Base-by-base conservation (phyloP, 2,329 filamentous ascomycete genomes). In the Diplodia corticola region DNA sequence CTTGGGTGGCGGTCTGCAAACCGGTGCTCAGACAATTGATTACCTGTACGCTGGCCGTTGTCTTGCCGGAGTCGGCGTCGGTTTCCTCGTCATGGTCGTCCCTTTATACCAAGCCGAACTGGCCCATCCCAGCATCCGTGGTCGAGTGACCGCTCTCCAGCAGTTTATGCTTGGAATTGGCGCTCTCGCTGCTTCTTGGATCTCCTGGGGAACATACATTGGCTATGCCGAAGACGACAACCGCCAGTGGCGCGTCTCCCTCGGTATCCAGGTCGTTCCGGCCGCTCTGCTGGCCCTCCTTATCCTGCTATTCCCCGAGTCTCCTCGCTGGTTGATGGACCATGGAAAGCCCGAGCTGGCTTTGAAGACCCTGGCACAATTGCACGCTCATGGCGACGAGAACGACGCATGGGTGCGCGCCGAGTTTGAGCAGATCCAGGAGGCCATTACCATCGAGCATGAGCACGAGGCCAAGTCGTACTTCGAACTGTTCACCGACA, bases 111-210 rank as follows among this genome's bases (percentile, higher is more conserved):
- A 93, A 74, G 90, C 89, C 24, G 91, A 95, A 73, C 83, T 94
- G 26, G 88, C 89, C 3, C 91, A 94, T 74, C 91, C 91, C 1
- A 85, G 84, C 67, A 94, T 94, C 72, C 86, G 91, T 75, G 91
- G 91, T 13, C 82, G 88, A 69, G 85, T 95, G 35, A 93, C 90
- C 0, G 85, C 87, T 33, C 81, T 94, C 3, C 91, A 93, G 75
- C 91, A 93, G 72, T 93, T 93, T 73, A 93, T 93, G 90, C 76
- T 94, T 61, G 91, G 91, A 1, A 85, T 94, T 30, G 91, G 91
- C 66, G 81, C 90, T 17, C 83, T 95, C 1, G 79, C 88, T 17
- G 91, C 91, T 0, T 84, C 87, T 0, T 93, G 91, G 90, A 86
- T 91, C 55, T 88, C 87, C 0, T 94, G 88, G 68, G 91, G 78